A percentile compares a stretch with the other conserved stretches of the same genome.
These are phyloP conservation scores for Aspergillus texensis DNA, from an alignment of 2,329 filamentous ascomycete species.

Conservation along the genomic window DNA sequence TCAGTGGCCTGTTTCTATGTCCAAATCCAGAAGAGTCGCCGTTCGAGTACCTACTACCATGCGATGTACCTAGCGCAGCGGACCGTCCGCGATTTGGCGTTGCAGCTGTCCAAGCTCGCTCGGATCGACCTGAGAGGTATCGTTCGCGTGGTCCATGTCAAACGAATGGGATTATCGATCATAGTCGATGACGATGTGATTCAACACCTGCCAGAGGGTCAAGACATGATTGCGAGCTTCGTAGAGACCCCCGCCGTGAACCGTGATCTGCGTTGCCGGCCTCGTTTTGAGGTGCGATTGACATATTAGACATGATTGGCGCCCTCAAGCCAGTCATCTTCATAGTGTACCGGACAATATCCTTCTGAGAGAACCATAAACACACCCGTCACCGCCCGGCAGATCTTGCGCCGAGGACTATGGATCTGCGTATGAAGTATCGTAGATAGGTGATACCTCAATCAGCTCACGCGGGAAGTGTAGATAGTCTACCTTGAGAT, in stretches of 20 bases:
- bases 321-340: background rate
- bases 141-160: slow-evolving; percentile 57
- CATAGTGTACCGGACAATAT: background rate
- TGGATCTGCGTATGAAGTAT: background rate
- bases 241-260: background rate
- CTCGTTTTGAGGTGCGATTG: background rate
- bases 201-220: slow-evolving; percentile 76
- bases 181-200: slow-evolving; percentile 86
- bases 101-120: slow-evolving; percentile 58
- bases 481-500: background rate
- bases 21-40: slow-evolving; percentile 33
- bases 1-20: background rate
- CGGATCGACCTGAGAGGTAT: background rate
- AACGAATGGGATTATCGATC: slow-evolving; percentile 72
- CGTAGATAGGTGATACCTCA: background rate
- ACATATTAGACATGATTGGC: background rate
- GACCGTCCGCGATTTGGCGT: slow-evolving; percentile 70
- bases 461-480: background rate
- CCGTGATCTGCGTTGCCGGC: background rate
- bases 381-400: background rate
- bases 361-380: background rate
- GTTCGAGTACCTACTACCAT: slow-evolving; percentile 65
- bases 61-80: slow-evolving; percentile 80
- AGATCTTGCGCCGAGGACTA: background rate
- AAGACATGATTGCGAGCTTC: slow-evolving; percentile 72